phyloP scores from a whole-genome alignment of 345 rosid species.

The Eucalyptus victrix region DNA sequence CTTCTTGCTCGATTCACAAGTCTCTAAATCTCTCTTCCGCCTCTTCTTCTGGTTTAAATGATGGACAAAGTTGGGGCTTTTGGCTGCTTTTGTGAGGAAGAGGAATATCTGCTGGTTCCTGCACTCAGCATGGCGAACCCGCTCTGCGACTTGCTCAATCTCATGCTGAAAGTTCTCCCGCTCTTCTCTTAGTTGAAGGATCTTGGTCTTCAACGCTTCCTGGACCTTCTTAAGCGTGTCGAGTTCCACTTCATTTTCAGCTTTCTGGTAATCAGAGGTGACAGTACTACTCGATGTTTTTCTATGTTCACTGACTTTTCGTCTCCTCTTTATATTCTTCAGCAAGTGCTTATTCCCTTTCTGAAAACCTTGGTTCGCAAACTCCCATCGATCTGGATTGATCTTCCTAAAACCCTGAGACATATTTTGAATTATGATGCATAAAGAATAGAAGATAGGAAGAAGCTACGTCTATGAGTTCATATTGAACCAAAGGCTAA shows the following conservation, averaged over 20 bases:
- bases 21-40: slow-evolving; percentile 7
- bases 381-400: slow-evolving; percentile 51
- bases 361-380: slow-evolving; percentile 43
- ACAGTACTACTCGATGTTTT: neutral
- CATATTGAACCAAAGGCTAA: neutral
- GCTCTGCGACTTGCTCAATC: slow-evolving; percentile 16
- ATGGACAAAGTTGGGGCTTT: slow-evolving; percentile 19
- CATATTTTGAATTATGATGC: no score
- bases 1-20: slow-evolving; percentile 10
- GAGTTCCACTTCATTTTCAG: neutral
- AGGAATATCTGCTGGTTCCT: slow-evolving; percentile 33
- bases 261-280: neutral
- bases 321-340: slow-evolving; percentile 38
- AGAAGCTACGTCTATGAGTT: neutral
- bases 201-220: no score
- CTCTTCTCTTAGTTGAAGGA: no score
- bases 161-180: slow-evolving; percentile 12
- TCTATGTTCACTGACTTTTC: neutral
- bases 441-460: neutral
- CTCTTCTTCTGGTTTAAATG: slow-evolving; percentile 25
- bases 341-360: slow-evolving; percentile 46
- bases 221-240: slow-evolving; percentile 19
- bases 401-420: no score
- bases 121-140: slow-evolving; percentile 20
- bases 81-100: slow-evolving; percentile 30